These are phyloP conservation scores for Whalleya microplaca DNA, from an alignment of 2,329 filamentous ascomycete genomes.

Conservation along the genomic window DNA sequence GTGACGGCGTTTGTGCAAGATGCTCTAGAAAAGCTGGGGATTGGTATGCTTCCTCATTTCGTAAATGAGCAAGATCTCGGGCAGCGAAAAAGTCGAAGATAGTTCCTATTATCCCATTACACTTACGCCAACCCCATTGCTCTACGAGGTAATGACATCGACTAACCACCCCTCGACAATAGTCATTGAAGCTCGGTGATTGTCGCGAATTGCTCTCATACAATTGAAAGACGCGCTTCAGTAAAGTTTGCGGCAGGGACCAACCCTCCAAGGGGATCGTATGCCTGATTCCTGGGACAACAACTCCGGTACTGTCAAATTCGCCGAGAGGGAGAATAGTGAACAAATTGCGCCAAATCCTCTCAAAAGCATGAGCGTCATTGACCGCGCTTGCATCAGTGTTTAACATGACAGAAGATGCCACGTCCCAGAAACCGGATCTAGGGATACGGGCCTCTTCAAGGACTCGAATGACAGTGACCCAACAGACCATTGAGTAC, in stretches of 20 bases:
- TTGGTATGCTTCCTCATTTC: slow-evolving; percentile 65
- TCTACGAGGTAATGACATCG: slow-evolving; percentile 66
- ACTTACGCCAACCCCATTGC: slow-evolving; percentile 68
- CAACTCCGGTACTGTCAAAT: slow-evolving; percentile 58
- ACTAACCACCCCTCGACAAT: slow-evolving; percentile 61
- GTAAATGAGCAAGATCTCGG: slow-evolving; percentile 63
- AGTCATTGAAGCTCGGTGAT: slow-evolving; percentile 66
- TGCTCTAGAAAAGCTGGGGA: slow-evolving; percentile 66
- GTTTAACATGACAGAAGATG: slow-evolving; percentile 48
- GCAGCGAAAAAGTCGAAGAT: slow-evolving; percentile 72
- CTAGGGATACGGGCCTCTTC: slow-evolving; percentile 54
- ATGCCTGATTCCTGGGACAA: slow-evolving; percentile 46
- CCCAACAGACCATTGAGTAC: slow-evolving; percentile 58
- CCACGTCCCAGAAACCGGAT: slow-evolving; percentile 64
- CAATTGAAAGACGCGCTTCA: slow-evolving; percentile 60
- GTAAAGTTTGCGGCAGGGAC: slow-evolving; percentile 59
- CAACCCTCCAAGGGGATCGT: slow-evolving; percentile 58
- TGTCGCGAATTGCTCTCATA: slow-evolving; percentile 61
- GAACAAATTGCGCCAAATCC: slow-evolving; percentile 62
- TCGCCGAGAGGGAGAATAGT: slow-evolving; percentile 63
- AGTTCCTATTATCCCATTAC: slow-evolving; percentile 59
- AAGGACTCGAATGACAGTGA: slow-evolving; percentile 58
- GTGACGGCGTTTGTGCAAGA: slow-evolving; percentile 49
- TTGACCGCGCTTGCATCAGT: slow-evolving; percentile 39
- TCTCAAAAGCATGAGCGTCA: slow-evolving; percentile 56